Conservation (phyloP, 192 early-diverging fungal species). For the Obelidium mucronatum region DNA sequence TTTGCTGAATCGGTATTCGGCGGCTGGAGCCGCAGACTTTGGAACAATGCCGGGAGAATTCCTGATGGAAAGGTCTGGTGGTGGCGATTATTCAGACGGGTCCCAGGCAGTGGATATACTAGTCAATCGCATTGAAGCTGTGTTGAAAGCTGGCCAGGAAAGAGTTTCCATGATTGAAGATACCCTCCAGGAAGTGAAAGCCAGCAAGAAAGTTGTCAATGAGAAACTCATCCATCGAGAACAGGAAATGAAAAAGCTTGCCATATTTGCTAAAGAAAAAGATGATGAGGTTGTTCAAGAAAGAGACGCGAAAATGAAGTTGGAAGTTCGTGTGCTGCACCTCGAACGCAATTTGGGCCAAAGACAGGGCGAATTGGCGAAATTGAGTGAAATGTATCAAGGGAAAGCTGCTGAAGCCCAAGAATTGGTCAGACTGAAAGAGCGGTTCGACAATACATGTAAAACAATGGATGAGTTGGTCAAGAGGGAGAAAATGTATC, state of each 20-base stretch:
- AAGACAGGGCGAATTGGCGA: conserved; percentile 40
- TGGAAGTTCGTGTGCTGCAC: conserved; percentile 44
- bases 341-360: conserved; percentile 38
- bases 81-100: conserved; percentile 29
- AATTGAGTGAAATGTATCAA: conserved; percentile 30
- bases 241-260: conserved; percentile 44
- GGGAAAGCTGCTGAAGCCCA: conserved; percentile 33
- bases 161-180: conserved; percentile 33
- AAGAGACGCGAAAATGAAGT: conserved; percentile 43
- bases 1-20: conserved; percentile 19
- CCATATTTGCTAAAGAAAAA: conserved; percentile 36
- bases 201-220: conserved; percentile 35
- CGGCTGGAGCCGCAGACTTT: neutral
- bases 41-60: neutral
- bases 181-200: conserved; percentile 25
- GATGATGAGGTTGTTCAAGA: conserved; percentile 44
- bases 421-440: conserved; percentile 32
- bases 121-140: conserved; percentile 37
- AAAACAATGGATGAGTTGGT: conserved; percentile 39
- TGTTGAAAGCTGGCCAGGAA: conserved; percentile 12
- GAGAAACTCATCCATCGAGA: conserved; percentile 41
- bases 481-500: conserved; percentile 47
- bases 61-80: conserved; percentile 23
- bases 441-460: conserved; percentile 31
- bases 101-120: conserved; percentile 31